Evolutionary conservation across 371 early-diverging fungal species (phyloP), one percentile per base, ranked within the genome.

Genomic region (Circinella minor): DNA sequence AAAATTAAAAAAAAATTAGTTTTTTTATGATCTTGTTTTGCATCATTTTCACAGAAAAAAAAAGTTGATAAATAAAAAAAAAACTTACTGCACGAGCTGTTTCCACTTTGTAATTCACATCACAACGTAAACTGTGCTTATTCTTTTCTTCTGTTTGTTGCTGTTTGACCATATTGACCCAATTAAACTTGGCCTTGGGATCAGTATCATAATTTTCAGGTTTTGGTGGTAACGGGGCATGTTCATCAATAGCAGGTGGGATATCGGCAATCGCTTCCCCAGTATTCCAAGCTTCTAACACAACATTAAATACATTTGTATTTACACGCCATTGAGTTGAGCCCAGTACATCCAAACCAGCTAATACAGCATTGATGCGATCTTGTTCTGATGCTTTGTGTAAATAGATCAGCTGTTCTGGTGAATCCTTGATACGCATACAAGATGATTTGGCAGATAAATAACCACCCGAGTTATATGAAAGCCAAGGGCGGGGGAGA

Each of bases 51-150:
- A 27, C 27, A 27, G n/a, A 27, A 27, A 27, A 27, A 27, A 27
- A 27, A 1, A 27, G 27, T 27, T 27, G 27, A 27, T 27, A 27
- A 27, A 27, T 27, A 27, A 27, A 27, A 27, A 27, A 27, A 61
- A 38, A 9, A 87, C 90, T 84, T 87, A 94, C 92, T 38, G 96
- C 92, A 64, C 91, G 83, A 5, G 99, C 99, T 71, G 98, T 97
- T 82, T 96, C 97, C 7, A 99, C 88, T 82, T 96, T 96, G 83
- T 98, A 98, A 80, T 96, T 97, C 63, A 91, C 92, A 80, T 93
- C 93, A 74, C 97, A 97, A 65, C 98, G 88, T 71, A 91, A 84
- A 79, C 95, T 94, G 76, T 95, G 96, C 68, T 89, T 81, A 71
- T 95, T 94, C 68, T 86, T 82, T 55, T 89, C 86, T 9, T 77